A percentile compares a stretch with the other conserved stretches of the same genome.
These are phyloP conservation scores for Trametes elegans DNA, from an alignment of 768 basidiomycete genomes.

Conservation along the genomic window DNA sequence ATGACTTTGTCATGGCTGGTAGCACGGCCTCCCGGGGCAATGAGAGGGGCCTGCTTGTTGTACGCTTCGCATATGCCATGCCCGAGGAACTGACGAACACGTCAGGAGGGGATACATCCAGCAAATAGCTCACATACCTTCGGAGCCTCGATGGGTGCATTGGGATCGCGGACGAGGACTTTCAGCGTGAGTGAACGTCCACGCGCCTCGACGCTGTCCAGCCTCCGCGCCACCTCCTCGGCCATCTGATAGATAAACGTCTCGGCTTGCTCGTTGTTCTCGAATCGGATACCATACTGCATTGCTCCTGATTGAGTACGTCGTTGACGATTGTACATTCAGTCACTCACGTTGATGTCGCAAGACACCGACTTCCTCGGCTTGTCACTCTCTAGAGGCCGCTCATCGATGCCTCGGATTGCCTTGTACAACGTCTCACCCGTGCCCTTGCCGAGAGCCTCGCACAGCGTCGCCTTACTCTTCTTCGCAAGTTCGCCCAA, in stretches of 20 bases:
- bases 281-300: slow-evolving; percentile 97
- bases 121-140: slow-evolving; percentile 53
- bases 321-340: background rate
- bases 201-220: slow-evolving; percentile 65
- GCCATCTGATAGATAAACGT: slow-evolving; percentile 76
- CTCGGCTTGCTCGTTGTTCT: slow-evolving; percentile 77
- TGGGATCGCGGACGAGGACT: slow-evolving; percentile 82
- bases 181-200: slow-evolving; percentile 83
- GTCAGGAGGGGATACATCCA: background rate
- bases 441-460: slow-evolving; percentile 72
- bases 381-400: slow-evolving; percentile 78
- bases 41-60: slow-evolving; percentile 67
- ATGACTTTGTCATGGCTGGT: slow-evolving; percentile 74
- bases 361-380: slow-evolving; percentile 89
- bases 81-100: slow-evolving; percentile 72
- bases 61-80: slow-evolving; percentile 84
- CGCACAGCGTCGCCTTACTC: slow-evolving; percentile 63
- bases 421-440: slow-evolving; percentile 87
- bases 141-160: slow-evolving; percentile 84
- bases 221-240: slow-evolving; percentile 67
- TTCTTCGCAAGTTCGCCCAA: slow-evolving; percentile 67
- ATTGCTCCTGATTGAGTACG: background rate
- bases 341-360: slow-evolving; percentile 82
- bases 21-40: slow-evolving; percentile 58
- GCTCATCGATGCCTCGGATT: slow-evolving; percentile 79